These are phyloP conservation scores for Peniophora sp. DNA, from an alignment of 1,284 basidiomycete species.

Conservation along the genomic window DNA sequence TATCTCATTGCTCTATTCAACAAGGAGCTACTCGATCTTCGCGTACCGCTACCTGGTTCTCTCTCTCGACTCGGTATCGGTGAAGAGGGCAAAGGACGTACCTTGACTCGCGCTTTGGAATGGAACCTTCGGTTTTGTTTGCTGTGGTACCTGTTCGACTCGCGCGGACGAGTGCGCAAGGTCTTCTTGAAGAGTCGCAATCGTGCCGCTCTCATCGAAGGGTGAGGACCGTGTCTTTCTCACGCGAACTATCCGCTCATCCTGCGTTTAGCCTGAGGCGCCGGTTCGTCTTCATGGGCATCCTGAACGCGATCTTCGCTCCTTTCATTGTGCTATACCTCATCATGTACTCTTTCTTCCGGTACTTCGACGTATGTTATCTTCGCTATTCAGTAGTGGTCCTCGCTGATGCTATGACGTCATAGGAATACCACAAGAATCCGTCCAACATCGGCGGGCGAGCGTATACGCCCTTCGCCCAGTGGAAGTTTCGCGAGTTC, in stretches of 20 bases:
- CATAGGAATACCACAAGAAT: constrained; percentile 95
- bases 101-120: constrained; percentile 85
- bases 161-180: constrained; percentile 80
- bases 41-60: constrained; percentile 69
- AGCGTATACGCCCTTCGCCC: constrained; percentile 89
- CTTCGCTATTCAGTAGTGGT: constrained; percentile 4
- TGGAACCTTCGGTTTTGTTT: constrained; percentile 96
- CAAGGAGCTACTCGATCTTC: constrained; percentile 88
- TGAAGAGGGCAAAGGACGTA: constrained; percentile 59
- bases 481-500: constrained; percentile 99
- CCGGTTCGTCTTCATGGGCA: constrained; percentile 93
- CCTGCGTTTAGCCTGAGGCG: constrained; percentile 54
- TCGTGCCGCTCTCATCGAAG: constrained; percentile 70
- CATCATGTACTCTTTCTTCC: constrained; percentile 97
- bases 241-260: not conserved
- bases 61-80: constrained; percentile 22
- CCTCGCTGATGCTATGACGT: not conserved
- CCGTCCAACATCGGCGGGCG: constrained; percentile 90
- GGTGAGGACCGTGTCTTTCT: constrained; percentile 42
- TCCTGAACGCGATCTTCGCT: constrained; percentile 89
- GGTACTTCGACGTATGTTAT: constrained; percentile 85
- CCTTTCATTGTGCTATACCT: constrained; percentile 98
- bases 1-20: constrained; percentile 97
- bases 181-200: constrained; percentile 86
- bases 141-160: constrained; percentile 90